These are phyloP conservation scores for Epichloe bromicola DNA, from an alignment of 2,329 filamentous ascomycete species.

Conservation along the genomic window DNA sequence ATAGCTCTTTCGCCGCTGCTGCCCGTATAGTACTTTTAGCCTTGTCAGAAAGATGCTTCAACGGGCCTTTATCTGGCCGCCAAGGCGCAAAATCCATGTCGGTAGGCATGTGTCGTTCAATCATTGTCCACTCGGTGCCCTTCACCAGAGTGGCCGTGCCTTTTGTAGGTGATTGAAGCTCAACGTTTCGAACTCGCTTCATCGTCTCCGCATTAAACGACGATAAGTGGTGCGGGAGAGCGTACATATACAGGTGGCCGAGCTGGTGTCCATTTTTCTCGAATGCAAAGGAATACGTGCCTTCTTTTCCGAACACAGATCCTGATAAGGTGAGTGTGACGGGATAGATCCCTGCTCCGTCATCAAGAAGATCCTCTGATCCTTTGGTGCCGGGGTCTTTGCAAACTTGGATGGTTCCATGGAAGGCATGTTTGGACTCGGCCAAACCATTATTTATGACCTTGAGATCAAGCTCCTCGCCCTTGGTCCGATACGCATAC, in stretches of 20 bases:
- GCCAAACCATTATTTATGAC: slow-evolving; percentile 54
- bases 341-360: slow-evolving; percentile 63
- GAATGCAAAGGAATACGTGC: slow-evolving; percentile 63
- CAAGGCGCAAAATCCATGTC: slow-evolving; percentile 71
- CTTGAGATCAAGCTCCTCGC: slow-evolving; percentile 51
- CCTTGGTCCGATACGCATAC: slow-evolving; percentile 53
- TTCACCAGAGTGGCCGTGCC: slow-evolving; percentile 62
- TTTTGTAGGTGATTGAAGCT: slow-evolving; percentile 80
- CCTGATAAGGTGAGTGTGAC: slow-evolving; percentile 52
- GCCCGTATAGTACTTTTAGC: slow-evolving; percentile 46
- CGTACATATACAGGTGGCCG: slow-evolving; percentile 65
- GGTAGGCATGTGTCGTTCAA: slow-evolving; percentile 58
- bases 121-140: slow-evolving; percentile 64
- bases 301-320: slow-evolving; percentile 41
- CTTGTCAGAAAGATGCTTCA: slow-evolving; percentile 34
- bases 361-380: slow-evolving; percentile 60
- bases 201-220: slow-evolving; percentile 52
- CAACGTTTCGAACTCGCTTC: slow-evolving; percentile 40
- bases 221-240: slow-evolving; percentile 70
- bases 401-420: slow-evolving; percentile 68
- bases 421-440: slow-evolving; percentile 53
- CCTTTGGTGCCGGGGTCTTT: slow-evolving; percentile 50
- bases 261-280: slow-evolving; percentile 51
- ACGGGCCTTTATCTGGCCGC: slow-evolving; percentile 39
- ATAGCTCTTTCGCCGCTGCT: slow-evolving; percentile 58